Base-by-base conservation (phyloP, 2,329 filamentous ascomycete species). In the Monilinia fructicola region DNA sequence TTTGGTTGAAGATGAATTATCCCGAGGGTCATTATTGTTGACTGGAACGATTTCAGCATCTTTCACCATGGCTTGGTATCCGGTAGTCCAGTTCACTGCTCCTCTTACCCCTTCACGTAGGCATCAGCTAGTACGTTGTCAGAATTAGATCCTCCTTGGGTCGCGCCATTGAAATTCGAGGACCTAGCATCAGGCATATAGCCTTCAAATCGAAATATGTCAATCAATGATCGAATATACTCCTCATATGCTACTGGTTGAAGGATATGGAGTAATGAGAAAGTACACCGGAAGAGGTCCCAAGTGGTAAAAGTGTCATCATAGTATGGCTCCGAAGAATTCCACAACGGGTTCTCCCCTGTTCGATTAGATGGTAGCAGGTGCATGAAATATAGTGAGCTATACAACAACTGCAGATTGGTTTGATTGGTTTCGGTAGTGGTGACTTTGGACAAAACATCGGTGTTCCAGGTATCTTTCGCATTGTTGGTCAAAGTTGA, bases 71-170 rank as follows among this genome's bases (percentile, higher is more conserved):
- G 87, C 85, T 12, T 79, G 77, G 69, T 85, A 88, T 10, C 81
- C 87, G 58, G 84, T 82, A 6, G 80, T 78, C 89, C 89, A 91
- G 74, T 91, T 79, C 50, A 91, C 79, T 4, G 78, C 79, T 10
- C 85, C 87, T 23, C 70, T 55, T 2, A 90, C 82, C 0, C 87
- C 75, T 91, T 91, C 38, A 90, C 82, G 69, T 85, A 91, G 0
- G 89, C 89, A 73, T 92, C 89, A 3, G 89, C 89, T 35, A 92
- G 82, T 2, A 92, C 83, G 65, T 89, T 91, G 74, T 92, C 89
- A 2, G 85, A 83, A 72, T 91, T 91, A 18, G 84, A 88, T 9
- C 89, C 89, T 9, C 87, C 89, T 74, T 91, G 89, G 0, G 85
- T 84, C 11, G 85, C 84, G 12, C 89, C 89, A 70, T 90, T 91